Conservation (phyloP, 345 rosid genomes). For the Erucastrum elatum region DNA sequence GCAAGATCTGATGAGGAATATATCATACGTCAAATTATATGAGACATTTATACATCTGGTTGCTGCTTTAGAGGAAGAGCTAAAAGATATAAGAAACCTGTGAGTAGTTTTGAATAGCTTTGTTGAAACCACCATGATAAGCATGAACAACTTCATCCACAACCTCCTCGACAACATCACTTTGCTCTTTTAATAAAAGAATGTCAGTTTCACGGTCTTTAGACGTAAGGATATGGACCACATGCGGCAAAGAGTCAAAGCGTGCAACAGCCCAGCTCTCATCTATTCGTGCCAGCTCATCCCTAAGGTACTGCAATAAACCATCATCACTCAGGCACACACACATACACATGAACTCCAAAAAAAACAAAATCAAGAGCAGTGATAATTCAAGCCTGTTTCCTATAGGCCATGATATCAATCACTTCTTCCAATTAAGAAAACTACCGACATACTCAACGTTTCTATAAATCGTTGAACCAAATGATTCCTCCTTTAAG, state of each 20-base stretch:
- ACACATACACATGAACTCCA: slow-evolving; percentile 12
- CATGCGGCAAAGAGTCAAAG: slow-evolving; percentile 97
- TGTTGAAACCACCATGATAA: slow-evolving; percentile 95
- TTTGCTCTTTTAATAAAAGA: slow-evolving; percentile 75
- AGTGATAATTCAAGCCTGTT: background rate
- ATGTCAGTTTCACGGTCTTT: slow-evolving; percentile 88
- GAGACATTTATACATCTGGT: background rate
- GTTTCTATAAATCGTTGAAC: background rate
- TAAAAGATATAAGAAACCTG: slow-evolving; percentile 56
- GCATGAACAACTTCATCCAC: slow-evolving; percentile 99
- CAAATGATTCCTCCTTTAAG: background rate
- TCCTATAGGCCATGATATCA: slow-evolving; percentile 7
- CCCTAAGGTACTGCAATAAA: slow-evolving; percentile 74
- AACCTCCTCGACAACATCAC: slow-evolving; percentile 94
- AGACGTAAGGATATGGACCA: slow-evolving; percentile 91
- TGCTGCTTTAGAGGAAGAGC: background rate
- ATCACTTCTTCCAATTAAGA: slow-evolving; percentile 2
- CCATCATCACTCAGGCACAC: slow-evolving; percentile 31
- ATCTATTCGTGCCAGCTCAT: slow-evolving; percentile 73
- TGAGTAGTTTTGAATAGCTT: slow-evolving; percentile 98
- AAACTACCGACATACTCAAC: background rate
- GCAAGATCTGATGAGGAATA: slow-evolving; percentile 70
- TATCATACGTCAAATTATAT: background rate
- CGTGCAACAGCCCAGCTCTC: slow-evolving; percentile 94
- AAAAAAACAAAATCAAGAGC: slow-evolving; percentile 20